Evolutionary conservation across 495 filamentous ascomycete genomes (phyloP), one percentile per base, ranked within the genome.

Genomic region (Penicillium cosmopolitanum): DNA sequence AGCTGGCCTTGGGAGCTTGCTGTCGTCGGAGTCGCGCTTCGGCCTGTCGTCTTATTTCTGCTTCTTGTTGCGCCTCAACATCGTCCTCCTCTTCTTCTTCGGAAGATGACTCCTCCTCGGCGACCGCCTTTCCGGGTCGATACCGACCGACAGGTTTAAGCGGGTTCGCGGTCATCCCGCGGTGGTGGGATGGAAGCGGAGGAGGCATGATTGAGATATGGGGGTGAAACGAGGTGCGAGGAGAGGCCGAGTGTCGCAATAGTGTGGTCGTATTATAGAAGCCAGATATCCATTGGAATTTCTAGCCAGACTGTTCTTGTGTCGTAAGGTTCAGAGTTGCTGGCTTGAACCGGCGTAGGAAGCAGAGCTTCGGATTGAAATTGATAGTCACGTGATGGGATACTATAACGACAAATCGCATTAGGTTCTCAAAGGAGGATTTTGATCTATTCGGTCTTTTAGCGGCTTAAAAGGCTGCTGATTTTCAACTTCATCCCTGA

Each of bases 151-250:
- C 82, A 1, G 93, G 90, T 65, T 87, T 87, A 59, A 89, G 73
- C 4, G 91, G 92, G 70, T 98, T 97, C 44, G 92, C 92, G 65
- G 94, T 97, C 94, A 98, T 97, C 60, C 90, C 88, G 77, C 92
- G 94, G 53, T 76, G 72, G n/a, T 66, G 58, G 54, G 76, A 75
- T 28, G 76, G 75, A 36, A 79, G 69, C 9, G 74, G 77, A 53
- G 77, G 78, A 63, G 92, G 88, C 92, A 96, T 96, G 53, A 12
- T 54, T 64, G 53, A 53, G 60, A 52, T 42, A 18, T 43, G 10
- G 16, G 16, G 36, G 23, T 42, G 52, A 12, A 21, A 18, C 13
- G 2, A 25, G 31, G 16, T 40, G 47, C 34, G 4, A 18, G 15
- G 18, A 13, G 42, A 51, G 16, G 54, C 10, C 10, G 15, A 28